Evolutionary conservation across 257 asterid genomes (phyloP).

Genomic region (Nyctanthes arbortristis): DNA sequence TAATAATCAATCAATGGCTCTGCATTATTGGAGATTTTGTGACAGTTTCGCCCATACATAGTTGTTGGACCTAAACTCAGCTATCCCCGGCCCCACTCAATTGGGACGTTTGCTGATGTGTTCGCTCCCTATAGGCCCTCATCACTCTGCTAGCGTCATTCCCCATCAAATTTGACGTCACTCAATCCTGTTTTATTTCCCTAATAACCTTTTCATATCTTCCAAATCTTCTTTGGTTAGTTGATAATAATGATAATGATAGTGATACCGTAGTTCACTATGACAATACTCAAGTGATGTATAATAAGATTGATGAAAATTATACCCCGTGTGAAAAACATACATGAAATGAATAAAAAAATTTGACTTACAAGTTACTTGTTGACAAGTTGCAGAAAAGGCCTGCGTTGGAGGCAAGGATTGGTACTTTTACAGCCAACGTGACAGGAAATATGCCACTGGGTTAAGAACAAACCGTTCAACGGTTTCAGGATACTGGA

Average conservation of each 20-base stretch:
- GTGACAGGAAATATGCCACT: constrained; percentile 83
- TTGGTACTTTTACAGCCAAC: constrained; percentile 81
- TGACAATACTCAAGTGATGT: no score
- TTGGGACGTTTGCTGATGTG: constrained; percentile 33
- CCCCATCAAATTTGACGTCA: neutral
- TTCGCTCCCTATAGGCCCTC: constrained; percentile 18
- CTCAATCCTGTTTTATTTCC: neutral
- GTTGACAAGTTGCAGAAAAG: constrained; percentile 33
- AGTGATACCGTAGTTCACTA: no score
- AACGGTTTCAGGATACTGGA: constrained; percentile 86
- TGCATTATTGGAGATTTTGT: constrained; percentile 22
- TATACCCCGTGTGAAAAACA: neutral
- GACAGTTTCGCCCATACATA: constrained; percentile 32
- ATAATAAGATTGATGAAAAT: no score
- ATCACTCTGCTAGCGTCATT: constrained; percentile 11
- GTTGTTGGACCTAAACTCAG: constrained; percentile 29
- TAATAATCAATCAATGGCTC: neutral
- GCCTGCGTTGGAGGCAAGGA: constrained; percentile 86
- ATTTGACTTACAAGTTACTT: neutral
- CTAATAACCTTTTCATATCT: neutral
- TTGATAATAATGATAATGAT: neutral
- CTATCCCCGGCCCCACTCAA: constrained; percentile 8
- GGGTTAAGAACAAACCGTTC: constrained; percentile 86
- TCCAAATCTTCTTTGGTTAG: neutral
- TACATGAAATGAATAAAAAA: neutral